phyloP scores from a whole-genome alignment of 2,329 filamentous ascomycete genomes.

The Fonsecaea pugnacius region DNA sequence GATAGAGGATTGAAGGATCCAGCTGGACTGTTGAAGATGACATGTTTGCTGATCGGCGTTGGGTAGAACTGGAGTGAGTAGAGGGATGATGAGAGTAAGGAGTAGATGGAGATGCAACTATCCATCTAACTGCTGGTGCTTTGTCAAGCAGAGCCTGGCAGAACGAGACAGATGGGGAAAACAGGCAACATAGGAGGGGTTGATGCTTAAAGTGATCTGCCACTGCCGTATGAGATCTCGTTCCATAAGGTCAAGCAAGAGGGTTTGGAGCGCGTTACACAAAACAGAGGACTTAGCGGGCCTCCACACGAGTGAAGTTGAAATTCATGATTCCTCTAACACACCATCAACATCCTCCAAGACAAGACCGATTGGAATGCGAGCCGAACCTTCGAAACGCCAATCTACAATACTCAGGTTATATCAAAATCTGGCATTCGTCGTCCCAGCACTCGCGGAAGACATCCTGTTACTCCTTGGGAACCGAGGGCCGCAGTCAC shows the following conservation, averaged over 20 bases:
- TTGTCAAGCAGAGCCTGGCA: not conserved
- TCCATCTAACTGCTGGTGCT: not conserved
- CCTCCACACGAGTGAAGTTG: not conserved
- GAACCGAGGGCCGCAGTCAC: not conserved
- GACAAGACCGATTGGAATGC: constrained; percentile 10
- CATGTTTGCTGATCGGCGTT: not conserved
- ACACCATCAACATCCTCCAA: constrained; percentile 14
- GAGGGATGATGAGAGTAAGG: not conserved
- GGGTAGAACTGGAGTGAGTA: not conserved
- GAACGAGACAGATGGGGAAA: not conserved
- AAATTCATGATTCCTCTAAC: constrained; percentile 15
- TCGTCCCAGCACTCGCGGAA: not conserved
- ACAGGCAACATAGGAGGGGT: not conserved
- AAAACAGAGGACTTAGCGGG: constrained; percentile 5
- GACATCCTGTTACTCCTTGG: not conserved
- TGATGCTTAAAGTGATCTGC: not conserved
- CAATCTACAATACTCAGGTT: constrained; percentile 14
- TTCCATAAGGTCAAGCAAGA: not conserved
- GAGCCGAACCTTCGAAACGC: constrained; percentile 4
- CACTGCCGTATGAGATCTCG: not conserved
- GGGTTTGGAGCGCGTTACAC: not conserved
- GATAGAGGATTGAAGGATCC: not conserved
- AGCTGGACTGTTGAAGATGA: not conserved
- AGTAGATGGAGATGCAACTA: not conserved
- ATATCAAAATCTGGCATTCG: constrained; percentile 18